Evolutionary conservation across 495 filamentous ascomycete genomes (phyloP).

Genomic region (Hypoxylon fragiforme): DNA sequence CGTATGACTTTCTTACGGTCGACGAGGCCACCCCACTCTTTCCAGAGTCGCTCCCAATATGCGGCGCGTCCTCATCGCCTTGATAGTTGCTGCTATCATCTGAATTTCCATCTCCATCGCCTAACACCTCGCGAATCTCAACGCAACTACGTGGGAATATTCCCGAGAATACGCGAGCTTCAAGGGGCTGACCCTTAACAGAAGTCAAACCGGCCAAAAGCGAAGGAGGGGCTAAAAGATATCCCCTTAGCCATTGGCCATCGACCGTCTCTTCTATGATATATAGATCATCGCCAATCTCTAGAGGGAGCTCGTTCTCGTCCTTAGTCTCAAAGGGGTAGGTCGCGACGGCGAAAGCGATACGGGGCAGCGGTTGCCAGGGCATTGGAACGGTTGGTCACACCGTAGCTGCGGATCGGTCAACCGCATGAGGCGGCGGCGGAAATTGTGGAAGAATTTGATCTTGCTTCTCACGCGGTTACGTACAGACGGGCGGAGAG

Average conservation of each 20-base stretch:
- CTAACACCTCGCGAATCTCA: slow-evolving; percentile 73
- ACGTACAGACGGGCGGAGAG: slow-evolving; percentile 20
- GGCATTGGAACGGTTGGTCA: slow-evolving; percentile 65
- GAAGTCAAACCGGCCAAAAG: slow-evolving; percentile 90
- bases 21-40: slow-evolving; percentile 48
- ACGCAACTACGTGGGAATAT: slow-evolving; percentile 95
- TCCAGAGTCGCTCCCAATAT: slow-evolving; percentile 48
- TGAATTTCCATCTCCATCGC: slow-evolving; percentile 57
- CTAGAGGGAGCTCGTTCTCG: slow-evolving; percentile 90
- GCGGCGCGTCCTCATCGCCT: slow-evolving; percentile 31
- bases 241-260: slow-evolving; percentile 91
- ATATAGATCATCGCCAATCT: slow-evolving; percentile 97
- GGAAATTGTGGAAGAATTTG: slow-evolving; percentile 7
- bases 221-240: slow-evolving; percentile 91
- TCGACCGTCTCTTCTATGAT: slow-evolving; percentile 92
- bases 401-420: slow-evolving; percentile 38
- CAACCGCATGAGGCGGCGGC: slow-evolving; percentile 39
- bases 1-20: slow-evolving; percentile 35
- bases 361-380: slow-evolving; percentile 94
- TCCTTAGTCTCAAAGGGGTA: slow-evolving; percentile 87
- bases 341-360: slow-evolving; percentile 94
- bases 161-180: slow-evolving; percentile 93
- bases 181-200: slow-evolving; percentile 88
- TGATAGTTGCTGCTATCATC: slow-evolving; percentile 43
- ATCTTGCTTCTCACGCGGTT: slow-evolving; percentile 21